Evolutionary conservation across 2,329 filamentous ascomycete species (phyloP).

Genomic region (Pseudocercospora cruenta): DNA sequence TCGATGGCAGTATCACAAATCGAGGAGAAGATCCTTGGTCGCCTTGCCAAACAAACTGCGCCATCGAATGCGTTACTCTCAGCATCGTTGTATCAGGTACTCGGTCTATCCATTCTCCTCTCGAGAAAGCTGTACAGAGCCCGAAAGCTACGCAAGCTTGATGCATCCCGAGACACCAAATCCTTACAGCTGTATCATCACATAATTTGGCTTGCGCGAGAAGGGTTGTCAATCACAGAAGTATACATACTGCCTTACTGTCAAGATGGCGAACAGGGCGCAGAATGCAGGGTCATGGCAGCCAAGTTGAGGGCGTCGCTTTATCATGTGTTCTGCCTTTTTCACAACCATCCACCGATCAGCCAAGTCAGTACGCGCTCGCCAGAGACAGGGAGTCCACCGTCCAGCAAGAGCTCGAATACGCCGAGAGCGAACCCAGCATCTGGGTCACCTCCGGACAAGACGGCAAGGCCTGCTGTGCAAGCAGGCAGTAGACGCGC

Average conservation of each 20-base stretch:
- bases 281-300: slow-evolving; percentile 83
- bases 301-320: slow-evolving; percentile 93
- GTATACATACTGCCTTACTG: slow-evolving; percentile 75
- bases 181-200: slow-evolving; percentile 84
- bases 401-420: slow-evolving; percentile 26
- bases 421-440: slow-evolving; percentile 25
- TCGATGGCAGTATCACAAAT: slow-evolving; percentile 94
- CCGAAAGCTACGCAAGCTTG: slow-evolving; percentile 79
- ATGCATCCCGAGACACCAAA: slow-evolving; percentile 75
- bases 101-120: slow-evolving; percentile 87
- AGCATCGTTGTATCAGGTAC: slow-evolving; percentile 82
- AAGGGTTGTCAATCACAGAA: slow-evolving; percentile 86
- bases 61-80: slow-evolving; percentile 78
- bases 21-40: slow-evolving; percentile 94
- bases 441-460: slow-evolving; percentile 24
- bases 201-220: slow-evolving; percentile 92
- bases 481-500: slow-evolving; percentile 29
- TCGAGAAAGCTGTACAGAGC: slow-evolving; percentile 81
- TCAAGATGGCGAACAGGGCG: slow-evolving; percentile 72
- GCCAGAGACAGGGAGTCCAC: slow-evolving; percentile 28
- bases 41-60: slow-evolving; percentile 79
- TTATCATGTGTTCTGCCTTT: slow-evolving; percentile 94
- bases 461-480: background rate
- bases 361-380: slow-evolving; percentile 54
- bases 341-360: slow-evolving; percentile 86